Evolutionary conservation across 495 filamentous ascomycete species (phyloP), one percentile per base, ranked within the genome.

Genomic region (Bathelium albidoporum): DNA sequence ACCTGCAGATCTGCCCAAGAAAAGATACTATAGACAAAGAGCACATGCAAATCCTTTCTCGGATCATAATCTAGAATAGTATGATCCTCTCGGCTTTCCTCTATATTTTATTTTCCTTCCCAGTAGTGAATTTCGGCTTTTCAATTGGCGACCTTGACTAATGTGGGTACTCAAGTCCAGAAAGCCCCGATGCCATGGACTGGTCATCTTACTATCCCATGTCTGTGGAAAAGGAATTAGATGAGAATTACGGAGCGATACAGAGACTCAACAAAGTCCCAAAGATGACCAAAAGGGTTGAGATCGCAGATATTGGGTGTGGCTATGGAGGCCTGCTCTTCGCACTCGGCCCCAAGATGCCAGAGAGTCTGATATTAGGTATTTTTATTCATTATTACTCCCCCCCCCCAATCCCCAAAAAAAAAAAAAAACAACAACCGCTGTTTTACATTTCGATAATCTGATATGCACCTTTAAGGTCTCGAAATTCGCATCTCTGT

Each of bases 1-100:
- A 9, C 49, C 49, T 28, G 2, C 49, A 28, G 49, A 20, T 29
- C 5, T 55, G 20, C 49, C 49, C 5, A 26, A 29, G 24, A 55
- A 97, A 79, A 93, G 87, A 76, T 96, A 92, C 79, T 98, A 96
- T 75, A 84, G 94, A 58, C 94, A 98, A 74, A 83, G 94, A 71
- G 94, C 94, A 32, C 94, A 98, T 75, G 95, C 94, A 55, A 98
- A 98, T 79, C 90, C 91, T 11, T 97, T 98, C 75, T 95, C 92
- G 0, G 94, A 98, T 70, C 94, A 97, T 76, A 73, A 81, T 16
- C 80, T 98, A 71, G 80, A 78, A 64, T 97, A 98, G 94, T 96
- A 82, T 71, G 82, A 77, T n/a, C 60, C 24, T 7, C 59, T 59
- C 62, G 41, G 10, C 22, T 64, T 28, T 10, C 7, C 18, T 63